These are phyloP conservation scores for Penstemon davidsonii DNA, from an alignment of 257 asterid genomes.

Conservation along the genomic window DNA sequence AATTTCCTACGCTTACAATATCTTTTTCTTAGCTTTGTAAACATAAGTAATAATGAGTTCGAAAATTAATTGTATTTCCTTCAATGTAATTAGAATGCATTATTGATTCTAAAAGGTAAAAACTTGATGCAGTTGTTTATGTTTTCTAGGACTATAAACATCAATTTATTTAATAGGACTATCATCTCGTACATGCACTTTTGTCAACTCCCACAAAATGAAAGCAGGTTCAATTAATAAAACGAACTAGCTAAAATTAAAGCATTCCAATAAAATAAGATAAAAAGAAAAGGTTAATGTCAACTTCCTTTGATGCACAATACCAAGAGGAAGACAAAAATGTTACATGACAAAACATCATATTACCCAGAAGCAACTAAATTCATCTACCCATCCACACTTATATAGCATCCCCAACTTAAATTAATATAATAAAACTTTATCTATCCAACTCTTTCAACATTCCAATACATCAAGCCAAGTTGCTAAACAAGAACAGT, in stretches of 20 bases:
- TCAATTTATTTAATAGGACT: too few relatives aligned
- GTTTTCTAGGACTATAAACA: too few relatives aligned
- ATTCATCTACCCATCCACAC: not conserved
- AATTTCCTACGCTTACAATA: too few relatives aligned
- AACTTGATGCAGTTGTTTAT: too few relatives aligned
- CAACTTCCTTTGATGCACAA: not conserved
- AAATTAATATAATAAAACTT: not conserved
- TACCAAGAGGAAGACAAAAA: conserved; percentile 4
- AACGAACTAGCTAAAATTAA: not conserved
- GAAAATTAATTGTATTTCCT: too few relatives aligned
- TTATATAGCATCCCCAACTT: too few relatives aligned
- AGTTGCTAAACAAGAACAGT: conserved; percentile 10
- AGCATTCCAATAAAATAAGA: not conserved
- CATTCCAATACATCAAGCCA: conserved; percentile 28
- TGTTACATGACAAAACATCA: conserved; percentile 10
- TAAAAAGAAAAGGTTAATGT: not conserved
- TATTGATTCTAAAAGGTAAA: too few relatives aligned
- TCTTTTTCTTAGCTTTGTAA: too few relatives aligned
- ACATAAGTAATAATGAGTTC: too few relatives aligned
- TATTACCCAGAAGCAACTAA: conserved; percentile 1
- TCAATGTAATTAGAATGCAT: too few relatives aligned
- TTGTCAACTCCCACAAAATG: not conserved
- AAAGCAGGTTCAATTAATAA: not conserved
- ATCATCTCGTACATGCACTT: not conserved
- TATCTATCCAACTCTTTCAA: conserved; percentile 12